These are phyloP conservation scores for Geranium incanum DNA, from an alignment of 441 rosid species.

Conservation along the genomic window DNA sequence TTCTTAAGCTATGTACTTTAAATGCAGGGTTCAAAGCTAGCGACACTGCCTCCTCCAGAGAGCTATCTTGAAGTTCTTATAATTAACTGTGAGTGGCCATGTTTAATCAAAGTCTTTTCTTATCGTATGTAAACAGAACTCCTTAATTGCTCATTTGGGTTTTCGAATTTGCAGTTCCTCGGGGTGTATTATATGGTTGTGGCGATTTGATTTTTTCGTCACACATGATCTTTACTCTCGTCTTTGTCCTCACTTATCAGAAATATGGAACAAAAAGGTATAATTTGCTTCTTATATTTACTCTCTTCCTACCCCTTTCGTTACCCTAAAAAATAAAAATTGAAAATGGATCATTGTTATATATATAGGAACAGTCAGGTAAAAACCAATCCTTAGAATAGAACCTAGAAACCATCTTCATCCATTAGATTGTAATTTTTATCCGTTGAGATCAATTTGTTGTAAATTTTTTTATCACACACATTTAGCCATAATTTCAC, in stretches of 20 bases:
- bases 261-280: constrained; percentile 89
- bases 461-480: too few relatives aligned
- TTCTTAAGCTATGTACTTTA: constrained; percentile 13
- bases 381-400: too few relatives aligned
- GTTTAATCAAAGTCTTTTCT: constrained; percentile 4
- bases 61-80: constrained; percentile 60
- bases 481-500: too few relatives aligned
- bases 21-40: constrained; percentile 77
- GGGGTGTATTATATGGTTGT: constrained; percentile 81
- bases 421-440: too few relatives aligned
- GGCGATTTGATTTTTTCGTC: constrained; percentile 99
- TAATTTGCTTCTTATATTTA: background rate
- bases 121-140: constrained; percentile 12
- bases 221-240: constrained; percentile 93
- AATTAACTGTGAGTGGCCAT: constrained; percentile 57
- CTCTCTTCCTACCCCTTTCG: background rate
- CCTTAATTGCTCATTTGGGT: constrained; percentile 23
- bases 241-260: constrained; percentile 88
- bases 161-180: constrained; percentile 63
- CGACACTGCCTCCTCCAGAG: constrained; percentile 76
- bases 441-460: too few relatives aligned
- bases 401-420: too few relatives aligned
- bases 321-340: too few relatives aligned
- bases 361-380: too few relatives aligned
- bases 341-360: too few relatives aligned